A percentile compares a stretch with the other conserved stretches of the same genome.
Evolutionary conservation across 768 basidiomycete genomes (phyloP).

Genomic region (Boletellus ananiceps): DNA sequence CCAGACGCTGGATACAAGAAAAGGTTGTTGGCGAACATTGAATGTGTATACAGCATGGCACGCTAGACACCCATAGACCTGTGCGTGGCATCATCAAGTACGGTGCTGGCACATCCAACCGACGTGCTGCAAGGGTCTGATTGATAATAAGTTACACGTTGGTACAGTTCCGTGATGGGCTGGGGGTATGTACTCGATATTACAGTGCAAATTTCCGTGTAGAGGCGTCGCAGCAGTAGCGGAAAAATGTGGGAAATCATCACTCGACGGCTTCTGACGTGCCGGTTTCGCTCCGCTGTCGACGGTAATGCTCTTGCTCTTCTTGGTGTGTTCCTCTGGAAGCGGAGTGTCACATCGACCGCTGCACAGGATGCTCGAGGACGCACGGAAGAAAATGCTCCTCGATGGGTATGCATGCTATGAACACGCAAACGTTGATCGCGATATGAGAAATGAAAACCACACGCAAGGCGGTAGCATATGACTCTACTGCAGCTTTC

Average conservation of each 20-base stretch:
- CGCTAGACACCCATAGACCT: not conserved
- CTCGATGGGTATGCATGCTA: constrained; percentile 71
- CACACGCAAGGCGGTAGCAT: constrained; percentile 71
- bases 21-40: constrained; percentile 28
- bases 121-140: constrained; percentile 1
- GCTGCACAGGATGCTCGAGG: constrained; percentile 10
- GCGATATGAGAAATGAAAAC: constrained; percentile 80
- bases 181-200: constrained; percentile 21
- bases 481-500: constrained; percentile 68
- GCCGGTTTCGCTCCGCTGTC: constrained; percentile 28
- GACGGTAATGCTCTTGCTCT: constrained; percentile 53
- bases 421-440: constrained; percentile 60
- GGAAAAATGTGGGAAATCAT: constrained; percentile 12
- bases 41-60: not conserved
- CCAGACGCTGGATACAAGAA: constrained; percentile 82
- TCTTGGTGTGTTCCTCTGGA: constrained; percentile 58
- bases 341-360: constrained; percentile 11
- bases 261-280: constrained; percentile 15
- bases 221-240: constrained; percentile 13
- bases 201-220: constrained; percentile 31
- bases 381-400: constrained; percentile 57
- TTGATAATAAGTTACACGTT: constrained; percentile 20
- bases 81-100: not conserved
- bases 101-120: not conserved
- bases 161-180: constrained; percentile 20